Conservation (phyloP, 768 basidiomycete genomes). For the Lentinula sp. region DNA sequence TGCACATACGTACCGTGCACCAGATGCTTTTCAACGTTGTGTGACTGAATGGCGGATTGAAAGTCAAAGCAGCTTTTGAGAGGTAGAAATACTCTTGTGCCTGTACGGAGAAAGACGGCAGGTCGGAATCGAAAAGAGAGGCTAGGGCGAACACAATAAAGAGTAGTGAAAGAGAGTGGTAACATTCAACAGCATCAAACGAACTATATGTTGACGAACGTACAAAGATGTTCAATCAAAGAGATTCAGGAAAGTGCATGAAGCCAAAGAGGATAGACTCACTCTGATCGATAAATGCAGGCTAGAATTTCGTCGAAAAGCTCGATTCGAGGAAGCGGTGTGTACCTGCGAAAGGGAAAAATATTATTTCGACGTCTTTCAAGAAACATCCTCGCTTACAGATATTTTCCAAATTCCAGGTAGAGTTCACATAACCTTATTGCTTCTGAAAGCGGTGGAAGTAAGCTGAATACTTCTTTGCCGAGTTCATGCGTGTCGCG, state of each 20-base stretch:
- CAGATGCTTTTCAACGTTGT: conserved; percentile 9
- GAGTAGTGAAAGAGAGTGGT: conserved; percentile 56
- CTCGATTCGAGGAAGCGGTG: conserved; percentile 44
- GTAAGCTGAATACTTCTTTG: conserved; percentile 35
- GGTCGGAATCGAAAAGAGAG: conserved; percentile 49
- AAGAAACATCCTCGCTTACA: conserved; percentile 32
- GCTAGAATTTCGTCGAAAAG: conserved; percentile 52
- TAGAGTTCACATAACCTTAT: conserved; percentile 58
- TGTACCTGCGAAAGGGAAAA: conserved; percentile 33
- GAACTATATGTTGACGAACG: conserved; percentile 19
- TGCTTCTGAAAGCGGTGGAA: conserved; percentile 58
- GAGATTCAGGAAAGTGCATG: background rate
- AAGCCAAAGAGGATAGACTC: conserved; percentile 11
- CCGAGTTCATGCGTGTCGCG: conserved; percentile 23
- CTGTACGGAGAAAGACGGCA: conserved; percentile 41
- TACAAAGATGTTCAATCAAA: background rate
- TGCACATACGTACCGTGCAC: background rate
- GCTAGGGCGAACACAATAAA: conserved; percentile 65
- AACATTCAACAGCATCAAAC: conserved; percentile 28
- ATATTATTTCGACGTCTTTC: background rate
- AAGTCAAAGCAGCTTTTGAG: conserved; percentile 44
- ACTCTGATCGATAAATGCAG: conserved; percentile 50
- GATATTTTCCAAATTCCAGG: conserved; percentile 51
- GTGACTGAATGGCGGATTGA: conserved; percentile 29
- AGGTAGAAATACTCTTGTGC: conserved; percentile 61